Base-by-base conservation (phyloP, 306 rosid species). In the Quercus berberidifolia region DNA sequence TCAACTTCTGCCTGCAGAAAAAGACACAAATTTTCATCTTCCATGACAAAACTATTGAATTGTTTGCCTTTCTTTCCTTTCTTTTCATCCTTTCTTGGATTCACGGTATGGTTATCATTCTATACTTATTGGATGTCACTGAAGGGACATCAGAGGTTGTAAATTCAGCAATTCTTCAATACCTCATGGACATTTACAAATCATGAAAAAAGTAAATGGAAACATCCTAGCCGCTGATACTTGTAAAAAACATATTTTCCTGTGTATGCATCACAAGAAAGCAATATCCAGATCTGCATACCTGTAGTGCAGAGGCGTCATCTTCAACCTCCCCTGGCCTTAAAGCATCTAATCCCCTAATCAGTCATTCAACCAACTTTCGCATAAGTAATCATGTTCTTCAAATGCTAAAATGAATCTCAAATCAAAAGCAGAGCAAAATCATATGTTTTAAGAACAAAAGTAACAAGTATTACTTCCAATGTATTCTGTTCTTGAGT, bases 1-100 rank as follows among this genome's bases (percentile, higher is more conserved):
- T 90, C 94, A 82, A 93, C 92, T 78, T 96, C 99, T 41, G 75
- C 92, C 99, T 96, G 96, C 92, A 95, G 76, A 78, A 86, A 31
- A 88, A 70, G 58, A 83, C 60, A 56, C 71, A 82, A 78, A 79
- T 73, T 71, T 63, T 74, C 64, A 38, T 30, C 78, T 68, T 76
- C 38, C 20, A 14, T 21, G 21, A 75, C 28, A 60, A 72, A 74
- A 35, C 19, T 74, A 80, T 71, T 69, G 69, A 55, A 38, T 28
- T 56, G 76, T 31, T 69, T 35, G 54, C 19, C 52, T 31, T 65
- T n/a, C 46, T 67, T 67, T 67, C 11, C 52, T 10, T n/a, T 14
- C 17, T 35, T 18, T 35, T 35, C 51, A 19, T 35, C 35, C 26
- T 8, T 65, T 19, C 26, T 35, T 35, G 65, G 31, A 20, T 20